Evolutionary conservation across 345 rosid species (phyloP).

Genomic region (Aegle marmelos): DNA sequence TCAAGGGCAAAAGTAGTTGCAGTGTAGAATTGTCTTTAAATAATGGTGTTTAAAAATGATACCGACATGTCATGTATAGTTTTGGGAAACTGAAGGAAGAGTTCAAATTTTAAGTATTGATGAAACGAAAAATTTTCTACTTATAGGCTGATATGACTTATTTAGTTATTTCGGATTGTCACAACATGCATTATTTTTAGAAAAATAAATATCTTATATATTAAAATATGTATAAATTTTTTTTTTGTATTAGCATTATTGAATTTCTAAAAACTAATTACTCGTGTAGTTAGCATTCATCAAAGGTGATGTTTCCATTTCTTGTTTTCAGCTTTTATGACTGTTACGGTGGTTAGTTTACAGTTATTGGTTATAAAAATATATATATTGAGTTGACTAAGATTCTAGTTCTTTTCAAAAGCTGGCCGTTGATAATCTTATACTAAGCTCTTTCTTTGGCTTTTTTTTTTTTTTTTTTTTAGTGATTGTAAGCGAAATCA

Average conservation of each 20-base stretch:
- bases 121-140: too few species aligned
- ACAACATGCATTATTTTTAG: not conserved
- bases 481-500: not conserved
- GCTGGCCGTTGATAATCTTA: not conserved
- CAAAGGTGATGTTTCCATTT: not conserved
- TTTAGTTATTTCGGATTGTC: too few species aligned
- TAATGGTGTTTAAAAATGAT: too few species aligned
- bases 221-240: not conserved
- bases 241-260: not conserved
- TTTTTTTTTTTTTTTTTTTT: too few species aligned
- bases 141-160: too few species aligned
- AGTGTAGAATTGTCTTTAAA: too few species aligned
- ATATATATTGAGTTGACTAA: conserved; percentile 3
- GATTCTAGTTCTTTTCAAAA: conserved; percentile 10
- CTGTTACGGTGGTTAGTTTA: conserved; percentile 32
- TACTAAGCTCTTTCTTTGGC: not conserved
- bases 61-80: too few species aligned
- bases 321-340: conserved; percentile 9
- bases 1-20: too few species aligned
- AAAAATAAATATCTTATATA: not conserved
- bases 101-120: too few species aligned
- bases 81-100: too few species aligned
- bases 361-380: conserved; percentile 12
- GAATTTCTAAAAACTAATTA: not conserved
- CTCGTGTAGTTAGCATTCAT: not conserved